These are phyloP conservation scores for Candida nitratophila DNA, from an alignment of 805 yeast species.

Conservation along the genomic window DNA sequence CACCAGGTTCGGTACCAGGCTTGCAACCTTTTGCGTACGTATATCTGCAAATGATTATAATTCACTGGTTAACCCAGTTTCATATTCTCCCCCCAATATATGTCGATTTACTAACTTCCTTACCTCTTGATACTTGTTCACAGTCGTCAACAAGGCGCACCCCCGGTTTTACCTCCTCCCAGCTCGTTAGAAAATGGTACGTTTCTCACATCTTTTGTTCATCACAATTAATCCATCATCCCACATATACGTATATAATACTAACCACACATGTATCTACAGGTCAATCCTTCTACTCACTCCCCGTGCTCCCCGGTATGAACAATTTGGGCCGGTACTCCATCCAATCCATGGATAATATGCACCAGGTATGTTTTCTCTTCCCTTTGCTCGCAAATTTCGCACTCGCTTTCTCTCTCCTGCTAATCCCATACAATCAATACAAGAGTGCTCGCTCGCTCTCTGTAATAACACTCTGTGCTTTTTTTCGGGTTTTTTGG, in stretches of 20 bases:
- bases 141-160: slow-evolving; percentile 44
- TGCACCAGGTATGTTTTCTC: neutral
- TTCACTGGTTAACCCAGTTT: too few species aligned
- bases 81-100: too few species aligned
- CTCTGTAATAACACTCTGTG: too few species aligned
- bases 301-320: slow-evolving; percentile 47
- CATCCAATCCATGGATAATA: slow-evolving; percentile 39
- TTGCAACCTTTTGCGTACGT: slow-evolving; percentile 11
- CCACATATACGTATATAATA: too few species aligned
- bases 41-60: too few species aligned
- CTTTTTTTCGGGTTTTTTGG: too few species aligned
- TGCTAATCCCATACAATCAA: too few species aligned
- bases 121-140: neutral
- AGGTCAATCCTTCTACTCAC: slow-evolving; percentile 42
- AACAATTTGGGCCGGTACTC: slow-evolving; percentile 39
- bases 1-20: neutral
- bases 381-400: neutral
- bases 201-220: neutral
- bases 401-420: slow-evolving; percentile 10
- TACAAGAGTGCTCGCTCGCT: too few species aligned
- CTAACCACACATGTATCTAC: slow-evolving; percentile 9
- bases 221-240: too few species aligned
- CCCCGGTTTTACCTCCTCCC: slow-evolving; percentile 58
- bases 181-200: slow-evolving; percentile 40
- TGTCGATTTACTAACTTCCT: too few species aligned